Evolutionary conservation across 2,329 filamentous ascomycete species (phyloP), one percentile per base, ranked within the genome.

Genomic region (Colletotrichum ledebouriae): DNA sequence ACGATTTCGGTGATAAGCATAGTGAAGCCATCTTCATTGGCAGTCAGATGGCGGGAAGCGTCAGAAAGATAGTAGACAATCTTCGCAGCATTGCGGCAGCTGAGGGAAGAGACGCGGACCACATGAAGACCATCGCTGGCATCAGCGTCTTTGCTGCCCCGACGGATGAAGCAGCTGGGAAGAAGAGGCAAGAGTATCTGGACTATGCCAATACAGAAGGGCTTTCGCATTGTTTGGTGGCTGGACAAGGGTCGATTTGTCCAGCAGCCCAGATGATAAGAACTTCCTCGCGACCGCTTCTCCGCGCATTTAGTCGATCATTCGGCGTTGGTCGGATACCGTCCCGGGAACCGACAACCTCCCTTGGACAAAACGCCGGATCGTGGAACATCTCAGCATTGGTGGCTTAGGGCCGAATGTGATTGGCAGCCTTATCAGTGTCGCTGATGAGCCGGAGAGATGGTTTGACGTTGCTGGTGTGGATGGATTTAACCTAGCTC

Each of bases 351-450:
- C 68, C 3, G 59, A 66, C 12, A 66, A 61, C n/a, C 50, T 70
- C 0, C 22, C 22, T 22, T 22, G 22, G 83, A 88, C 87, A 74
- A 88, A 89, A 72, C 76, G 75, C 0, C 82, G 85, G 65, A 85
- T 85, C 1, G 85, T 87, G 37, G 85, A 87, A 69, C 87, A 87
- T 71, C 75, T 88, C 29, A 75, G 82, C 0, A 81, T 86, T 25
- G 84, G 85, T 15, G 83, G 84, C 0, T 74, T 85, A 15, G 83
- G 82, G 0, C 84, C 85, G 0, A 80, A 86, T 1, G 75, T 77
- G 3, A 78, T 87, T 9, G 85, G 85, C 3, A 81, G 78, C 12
- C 76, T 83, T 6, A 71, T 71, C 6, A 82, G 77, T 0, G 80
- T 84, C 3, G 82, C 82, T 0, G 79, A 84, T 70, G 79, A 81